Base-by-base conservation (phyloP, 1,284 basidiomycete species). In the Irpex sp. region DNA sequence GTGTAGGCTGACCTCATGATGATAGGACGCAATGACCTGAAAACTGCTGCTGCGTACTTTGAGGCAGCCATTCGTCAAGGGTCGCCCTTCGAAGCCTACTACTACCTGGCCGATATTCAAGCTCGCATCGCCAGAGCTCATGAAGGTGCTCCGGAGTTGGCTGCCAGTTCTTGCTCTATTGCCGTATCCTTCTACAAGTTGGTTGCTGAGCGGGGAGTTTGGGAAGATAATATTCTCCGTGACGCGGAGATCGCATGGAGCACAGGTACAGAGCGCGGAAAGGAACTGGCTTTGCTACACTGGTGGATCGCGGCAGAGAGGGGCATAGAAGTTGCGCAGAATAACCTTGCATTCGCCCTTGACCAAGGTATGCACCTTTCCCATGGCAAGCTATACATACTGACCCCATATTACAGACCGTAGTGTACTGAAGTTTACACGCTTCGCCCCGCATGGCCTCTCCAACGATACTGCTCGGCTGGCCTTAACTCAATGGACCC, bases 241-340 rank as follows among this genome's bases (percentile, higher is more conserved):
- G 94, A 97, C 27, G 97, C 96, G 0, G 96, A 98, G 79, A 84
- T 87, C 68, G 90, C 91, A 9, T 97, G 97, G 95, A 87, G 88
- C 76, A 85, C 89, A 4, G 94, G 90, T 1, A 92, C 93, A 7
- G 88, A 92, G 69, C 84, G 89, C 67, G 90, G 89, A 32, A 90
- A 88, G 77, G 92, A 95, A 75, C 85, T 88, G 69, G 94, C 95
- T 1, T 90, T 98, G 83, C 83, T 98, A n/a, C 92, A 94, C 65
- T 99, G 97, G 95, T 97, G 95, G 93, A 89, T 98, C 68, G 94
- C 97, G 45, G 96, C 96, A 4, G 98, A 99, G 84, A 86, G 95
- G 74, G 98, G 98, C 0, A 93, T 90, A 67, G 98, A 99, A 82
- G 88, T 93, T 49, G 98, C 96, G 2, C 97, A 99, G 85, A 99